Percentiles rank a stretch among this genome's conserved stretches.
Evolutionary conservation across 2,329 filamentous ascomycete species (phyloP).

Genomic region (Thielaviopsis musarum): DNA sequence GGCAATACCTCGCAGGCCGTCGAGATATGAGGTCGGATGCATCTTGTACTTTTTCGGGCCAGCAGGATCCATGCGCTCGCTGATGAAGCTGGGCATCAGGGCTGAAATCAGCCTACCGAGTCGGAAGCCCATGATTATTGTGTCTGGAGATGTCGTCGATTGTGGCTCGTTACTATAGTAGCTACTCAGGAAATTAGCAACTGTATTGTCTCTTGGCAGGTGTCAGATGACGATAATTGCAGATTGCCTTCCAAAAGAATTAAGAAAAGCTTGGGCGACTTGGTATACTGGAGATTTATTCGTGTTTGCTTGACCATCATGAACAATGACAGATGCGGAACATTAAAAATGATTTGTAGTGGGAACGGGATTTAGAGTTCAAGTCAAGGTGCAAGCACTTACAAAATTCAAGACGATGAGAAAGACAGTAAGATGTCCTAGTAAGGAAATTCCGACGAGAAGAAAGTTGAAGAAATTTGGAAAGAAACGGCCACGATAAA

Average conservation of each 20-base stretch:
- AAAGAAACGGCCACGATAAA: too few relatives aligned
- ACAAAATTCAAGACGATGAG: background rate
- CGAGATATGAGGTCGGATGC: constrained; percentile 39
- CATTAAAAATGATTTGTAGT: too few relatives aligned
- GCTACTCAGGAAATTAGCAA: background rate
- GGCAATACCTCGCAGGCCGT: constrained; percentile 39
- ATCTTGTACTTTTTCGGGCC: constrained; percentile 15
- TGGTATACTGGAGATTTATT: too few relatives aligned
- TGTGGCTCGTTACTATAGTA: background rate
- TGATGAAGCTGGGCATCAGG: constrained; percentile 12
- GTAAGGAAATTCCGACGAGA: background rate
- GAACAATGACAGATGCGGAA: too few relatives aligned
- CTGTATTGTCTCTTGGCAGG: too few relatives aligned
- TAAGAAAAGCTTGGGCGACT: too few relatives aligned
- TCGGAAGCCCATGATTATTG: constrained; percentile 5
- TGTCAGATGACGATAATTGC: too few relatives aligned
- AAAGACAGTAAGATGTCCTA: background rate
- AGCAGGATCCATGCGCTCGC: constrained; percentile 10
- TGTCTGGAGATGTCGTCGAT: background rate
- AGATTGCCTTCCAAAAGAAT: too few relatives aligned
- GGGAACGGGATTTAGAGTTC: too few relatives aligned
- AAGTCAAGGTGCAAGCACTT: background rate
- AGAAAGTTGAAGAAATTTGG: background rate
- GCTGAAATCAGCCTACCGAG: constrained; percentile 5
- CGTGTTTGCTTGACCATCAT: too few relatives aligned